Evolutionary conservation across 2,329 filamentous ascomycete genomes (phyloP).

Genomic region (Nothophoma quercina): DNA sequence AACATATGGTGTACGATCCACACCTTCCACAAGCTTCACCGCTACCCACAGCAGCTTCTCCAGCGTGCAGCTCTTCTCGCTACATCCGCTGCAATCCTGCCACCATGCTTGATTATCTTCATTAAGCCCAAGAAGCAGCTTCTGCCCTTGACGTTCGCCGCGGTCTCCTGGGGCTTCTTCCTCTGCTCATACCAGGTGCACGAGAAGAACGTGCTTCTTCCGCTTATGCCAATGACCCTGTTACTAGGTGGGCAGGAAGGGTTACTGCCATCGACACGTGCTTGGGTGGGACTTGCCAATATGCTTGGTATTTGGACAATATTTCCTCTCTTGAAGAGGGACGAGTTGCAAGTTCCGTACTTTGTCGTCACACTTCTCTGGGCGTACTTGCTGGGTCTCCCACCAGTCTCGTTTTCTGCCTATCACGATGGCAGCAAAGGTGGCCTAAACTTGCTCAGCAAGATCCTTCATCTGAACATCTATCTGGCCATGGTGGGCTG

Average conservation of each 20-base stretch:
- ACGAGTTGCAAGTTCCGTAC: constrained; percentile 85
- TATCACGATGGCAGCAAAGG: constrained; percentile 62
- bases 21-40: constrained; percentile 83
- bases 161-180: constrained; percentile 96
- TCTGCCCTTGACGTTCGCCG: constrained; percentile 79
- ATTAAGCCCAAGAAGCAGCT: constrained; percentile 77
- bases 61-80: constrained; percentile 77
- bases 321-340: constrained; percentile 86
- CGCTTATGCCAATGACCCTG: constrained; percentile 90
- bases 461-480: constrained; percentile 76
- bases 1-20: constrained; percentile 98
- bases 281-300: constrained; percentile 97
- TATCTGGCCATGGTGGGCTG: constrained; percentile 81
- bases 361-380: constrained; percentile 84
- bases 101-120: constrained; percentile 82
- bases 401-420: constrained; percentile 74
- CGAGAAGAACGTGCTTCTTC: constrained; percentile 94
- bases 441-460: constrained; percentile 64
- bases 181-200: constrained; percentile 98
- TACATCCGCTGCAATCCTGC: constrained; percentile 78
- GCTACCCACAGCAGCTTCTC: constrained; percentile 74
- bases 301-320: constrained; percentile 90
- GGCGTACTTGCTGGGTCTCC: constrained; percentile 88
- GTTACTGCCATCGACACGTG: constrained; percentile 75
- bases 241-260: constrained; percentile 81